Evolutionary conservation across 2,329 filamentous ascomycete genomes (phyloP).

Genomic region (Cercospora sp.): DNA sequence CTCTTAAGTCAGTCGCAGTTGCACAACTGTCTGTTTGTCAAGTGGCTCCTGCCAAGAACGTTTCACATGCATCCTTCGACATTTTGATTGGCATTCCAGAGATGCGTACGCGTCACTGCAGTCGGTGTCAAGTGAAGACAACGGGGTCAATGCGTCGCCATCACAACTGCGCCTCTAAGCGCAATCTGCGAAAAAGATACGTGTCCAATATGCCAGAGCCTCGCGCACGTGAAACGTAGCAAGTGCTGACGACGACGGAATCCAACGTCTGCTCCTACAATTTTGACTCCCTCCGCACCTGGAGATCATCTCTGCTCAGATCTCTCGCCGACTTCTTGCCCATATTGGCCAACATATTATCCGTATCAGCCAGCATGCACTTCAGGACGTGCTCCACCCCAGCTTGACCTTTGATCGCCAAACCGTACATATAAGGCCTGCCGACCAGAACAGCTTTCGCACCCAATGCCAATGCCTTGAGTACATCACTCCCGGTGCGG

Average conservation of each 20-base stretch:
- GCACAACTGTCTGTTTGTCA: neutral
- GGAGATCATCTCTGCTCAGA: conserved; percentile 26
- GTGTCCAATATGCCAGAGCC: neutral
- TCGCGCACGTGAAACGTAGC: neutral
- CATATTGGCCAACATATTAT: conserved; percentile 29
- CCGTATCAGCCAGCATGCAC: conserved; percentile 30
- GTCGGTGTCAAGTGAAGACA: neutral
- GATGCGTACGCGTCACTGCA: neutral
- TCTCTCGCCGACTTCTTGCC: conserved; percentile 27
- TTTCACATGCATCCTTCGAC: conserved; percentile 1
- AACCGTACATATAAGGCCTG: conserved; percentile 60
- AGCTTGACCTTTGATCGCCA: conserved; percentile 58
- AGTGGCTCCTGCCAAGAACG: neutral
- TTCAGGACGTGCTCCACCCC: conserved; percentile 50
- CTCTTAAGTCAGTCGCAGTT: neutral
- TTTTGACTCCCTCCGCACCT: conserved; percentile 24
- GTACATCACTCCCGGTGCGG: conserved; percentile 52
- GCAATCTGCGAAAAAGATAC: neutral
- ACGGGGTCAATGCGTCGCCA: neutral
- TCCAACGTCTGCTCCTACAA: conserved; percentile 15
- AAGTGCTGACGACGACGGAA: neutral
- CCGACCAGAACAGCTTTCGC: conserved; percentile 61
- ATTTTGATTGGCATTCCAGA: neutral
- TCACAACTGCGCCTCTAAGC: neutral
- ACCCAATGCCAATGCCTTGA: conserved; percentile 57